Percentiles rank a stretch among this genome's conserved stretches.
Evolutionary conservation across 441 rosid species (phyloP).

Genomic region (Mallotus japonicus): DNA sequence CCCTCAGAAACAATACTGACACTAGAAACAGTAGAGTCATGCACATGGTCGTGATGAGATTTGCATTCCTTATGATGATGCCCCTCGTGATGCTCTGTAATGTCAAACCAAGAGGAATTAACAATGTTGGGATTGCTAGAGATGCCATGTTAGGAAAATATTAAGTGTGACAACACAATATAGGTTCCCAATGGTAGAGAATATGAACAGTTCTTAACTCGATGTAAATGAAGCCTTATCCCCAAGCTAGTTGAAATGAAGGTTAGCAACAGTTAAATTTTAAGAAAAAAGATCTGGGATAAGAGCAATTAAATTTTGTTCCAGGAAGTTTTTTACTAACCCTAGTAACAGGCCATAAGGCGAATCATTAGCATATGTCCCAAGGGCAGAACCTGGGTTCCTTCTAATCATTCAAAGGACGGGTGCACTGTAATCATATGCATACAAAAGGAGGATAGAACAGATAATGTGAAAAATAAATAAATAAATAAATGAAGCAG

Average conservation of each 20-base stretch:
- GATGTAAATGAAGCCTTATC: too few species aligned
- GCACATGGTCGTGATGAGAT: conserved; percentile 49
- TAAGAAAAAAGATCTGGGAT: not conserved
- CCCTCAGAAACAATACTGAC: conserved; percentile 68
- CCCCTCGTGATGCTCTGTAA: conserved; percentile 45
- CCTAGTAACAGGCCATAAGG: too few species aligned
- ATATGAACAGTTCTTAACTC: not conserved
- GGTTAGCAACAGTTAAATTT: not conserved
- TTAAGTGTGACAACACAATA: not conserved
- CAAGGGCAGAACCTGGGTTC: too few species aligned
- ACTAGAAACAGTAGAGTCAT: conserved; percentile 70
- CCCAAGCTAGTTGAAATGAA: too few species aligned
- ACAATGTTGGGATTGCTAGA: not conserved
- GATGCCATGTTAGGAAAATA: not conserved
- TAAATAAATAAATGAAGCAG: too few species aligned
- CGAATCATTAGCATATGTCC: too few species aligned
- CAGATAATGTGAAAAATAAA: too few species aligned
- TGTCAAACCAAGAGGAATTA: conserved; percentile 4
- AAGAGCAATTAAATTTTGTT: not conserved
- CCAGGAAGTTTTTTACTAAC: not conserved
- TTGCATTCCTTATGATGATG: conserved; percentile 37
- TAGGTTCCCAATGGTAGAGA: not conserved
- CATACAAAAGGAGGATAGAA: too few species aligned
- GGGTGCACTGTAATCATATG: too few species aligned
- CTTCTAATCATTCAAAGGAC: too few species aligned